These are phyloP conservation scores for Canna indica DNA, from an alignment of 176 grass and related monocot species.

Conservation along the genomic window DNA sequence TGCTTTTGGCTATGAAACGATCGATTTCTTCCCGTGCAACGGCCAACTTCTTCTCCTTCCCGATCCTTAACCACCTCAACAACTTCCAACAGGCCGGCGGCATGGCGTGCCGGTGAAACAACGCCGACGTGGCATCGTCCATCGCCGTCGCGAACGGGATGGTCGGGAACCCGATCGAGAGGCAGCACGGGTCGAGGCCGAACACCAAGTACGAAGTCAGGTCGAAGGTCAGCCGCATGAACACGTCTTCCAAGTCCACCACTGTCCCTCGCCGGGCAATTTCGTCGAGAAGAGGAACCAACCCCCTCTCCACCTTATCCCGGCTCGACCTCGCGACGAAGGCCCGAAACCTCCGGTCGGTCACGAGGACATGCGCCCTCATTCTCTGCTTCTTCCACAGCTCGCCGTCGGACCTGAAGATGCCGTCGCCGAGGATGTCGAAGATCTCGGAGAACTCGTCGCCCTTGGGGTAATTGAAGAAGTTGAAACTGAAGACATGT, in stretches of 20 bases:
- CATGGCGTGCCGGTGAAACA: neutral
- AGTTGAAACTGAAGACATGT: neutral
- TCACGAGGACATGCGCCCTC: neutral
- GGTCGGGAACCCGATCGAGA: slow-evolving; percentile 4
- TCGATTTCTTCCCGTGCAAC: neutral
- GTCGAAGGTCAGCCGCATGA: slow-evolving; percentile 13
- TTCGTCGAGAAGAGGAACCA: neutral
- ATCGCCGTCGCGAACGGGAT: slow-evolving; percentile 1
- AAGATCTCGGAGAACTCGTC: slow-evolving; percentile 4
- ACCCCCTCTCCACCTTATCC: slow-evolving; percentile 2
- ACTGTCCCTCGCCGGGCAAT: neutral
- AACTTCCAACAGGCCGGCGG: slow-evolving; percentile 10
- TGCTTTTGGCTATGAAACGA: slow-evolving; percentile 6
- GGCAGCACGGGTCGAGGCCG: slow-evolving; percentile 6
- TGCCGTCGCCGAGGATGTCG: slow-evolving; percentile 14
- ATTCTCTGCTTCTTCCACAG: neutral
- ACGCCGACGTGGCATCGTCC: neutral
- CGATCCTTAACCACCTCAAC: neutral
- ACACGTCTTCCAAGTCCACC: slow-evolving; percentile 13
- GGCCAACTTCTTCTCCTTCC: slow-evolving; percentile 3
- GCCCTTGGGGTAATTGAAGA: slow-evolving; percentile 10
- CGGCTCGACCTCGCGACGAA: neutral
- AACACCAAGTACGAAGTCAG: slow-evolving; percentile 1
- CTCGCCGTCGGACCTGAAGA: slow-evolving; percentile 5
- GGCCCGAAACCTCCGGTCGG: neutral